Base-by-base conservation (phyloP, 2,329 filamentous ascomycete genomes). In the Aspergillus texensis region DNA sequence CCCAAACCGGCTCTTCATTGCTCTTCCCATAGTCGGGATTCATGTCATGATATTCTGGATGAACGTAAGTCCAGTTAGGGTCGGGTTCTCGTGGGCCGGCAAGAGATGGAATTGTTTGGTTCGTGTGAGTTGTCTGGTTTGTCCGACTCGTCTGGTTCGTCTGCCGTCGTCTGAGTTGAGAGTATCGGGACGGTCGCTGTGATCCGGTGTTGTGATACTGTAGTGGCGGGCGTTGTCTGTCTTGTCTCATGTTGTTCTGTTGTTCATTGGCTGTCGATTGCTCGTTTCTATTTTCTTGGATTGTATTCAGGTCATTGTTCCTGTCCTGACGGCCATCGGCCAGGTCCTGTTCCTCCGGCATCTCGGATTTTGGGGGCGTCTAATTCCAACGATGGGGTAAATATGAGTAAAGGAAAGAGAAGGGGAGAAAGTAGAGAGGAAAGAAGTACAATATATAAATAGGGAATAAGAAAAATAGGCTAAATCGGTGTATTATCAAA, bases 21-120 rank as follows among this genome's bases (percentile, higher is more conserved):
- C 80, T 75, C 60, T 82, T 78, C 28, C 82, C 83, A 61, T 85
- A 85, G 46, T 80, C 79, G 2, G 84, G 83, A 60, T 85, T 85
- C 9, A 83, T 71, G 10, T 79, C 16, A 19, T 57, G 41, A 45
- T 71, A 71, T 11, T 70, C 65, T 0, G 67, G 64, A 4, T 62
- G 43, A 11, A 69, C 24, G 10, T 69, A 69, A 16, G 46, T 21
- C 9, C n/a, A 32, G 11, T n/a, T 36, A 1, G 19, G n/a, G 43
- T 52, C 28, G 21, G 14, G 11, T 12, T 12, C 26, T 32, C 26
- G 39, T 3, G 50, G 30, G n/a, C 57, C 57, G 1, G 57, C 57
- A 11, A 63, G 50, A 19, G 21, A 28, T 6, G 28, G 50, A 5
- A 8, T n/a, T 2, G 50, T 30, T 34, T 41, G 39, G 2, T 41